Evolutionary conservation across 2,329 filamentous ascomycete genomes (phyloP).

Genomic region (Paecilomyces formosus): DNA sequence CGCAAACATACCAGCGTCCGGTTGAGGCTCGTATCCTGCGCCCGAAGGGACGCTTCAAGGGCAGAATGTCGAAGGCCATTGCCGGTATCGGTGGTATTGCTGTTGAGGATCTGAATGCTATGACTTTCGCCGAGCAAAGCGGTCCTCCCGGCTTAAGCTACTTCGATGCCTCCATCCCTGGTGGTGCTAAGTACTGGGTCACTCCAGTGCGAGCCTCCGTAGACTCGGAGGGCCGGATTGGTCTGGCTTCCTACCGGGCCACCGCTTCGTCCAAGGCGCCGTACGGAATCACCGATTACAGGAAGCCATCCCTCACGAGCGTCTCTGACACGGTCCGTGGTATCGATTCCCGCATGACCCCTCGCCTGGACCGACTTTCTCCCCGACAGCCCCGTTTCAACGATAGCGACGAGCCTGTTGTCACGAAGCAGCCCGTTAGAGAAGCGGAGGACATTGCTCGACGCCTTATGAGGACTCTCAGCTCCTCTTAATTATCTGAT

Average conservation of each 20-base stretch:
- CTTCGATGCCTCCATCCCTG: constrained; percentile 38
- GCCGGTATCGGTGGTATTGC: constrained; percentile 36
- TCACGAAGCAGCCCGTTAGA: background rate
- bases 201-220: constrained; percentile 40
- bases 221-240: constrained; percentile 38
- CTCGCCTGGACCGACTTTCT: constrained; percentile 20
- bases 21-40: constrained; percentile 52
- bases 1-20: constrained; percentile 46
- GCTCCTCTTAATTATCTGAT: constrained; percentile 8
- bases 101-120: constrained; percentile 29
- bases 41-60: constrained; percentile 32
- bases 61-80: constrained; percentile 23
- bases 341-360: constrained; percentile 15
- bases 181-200: constrained; percentile 48
- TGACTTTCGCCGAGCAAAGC: constrained; percentile 23
- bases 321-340: constrained; percentile 19
- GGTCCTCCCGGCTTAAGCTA: constrained; percentile 34
- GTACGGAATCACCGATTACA: constrained; percentile 28
- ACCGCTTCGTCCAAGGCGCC: constrained; percentile 25
- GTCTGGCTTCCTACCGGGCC: constrained; percentile 27
- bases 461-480: constrained; percentile 23
- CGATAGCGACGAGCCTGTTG: background rate
- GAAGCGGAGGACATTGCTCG: constrained; percentile 22
- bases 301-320: constrained; percentile 18
- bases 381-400: constrained; percentile 12